A percentile compares a stretch with the other conserved stretches of the same genome.
phyloP scores from a whole-genome alignment of 495 filamentous ascomycete species.

The Astrocystis sublimbata region DNA sequence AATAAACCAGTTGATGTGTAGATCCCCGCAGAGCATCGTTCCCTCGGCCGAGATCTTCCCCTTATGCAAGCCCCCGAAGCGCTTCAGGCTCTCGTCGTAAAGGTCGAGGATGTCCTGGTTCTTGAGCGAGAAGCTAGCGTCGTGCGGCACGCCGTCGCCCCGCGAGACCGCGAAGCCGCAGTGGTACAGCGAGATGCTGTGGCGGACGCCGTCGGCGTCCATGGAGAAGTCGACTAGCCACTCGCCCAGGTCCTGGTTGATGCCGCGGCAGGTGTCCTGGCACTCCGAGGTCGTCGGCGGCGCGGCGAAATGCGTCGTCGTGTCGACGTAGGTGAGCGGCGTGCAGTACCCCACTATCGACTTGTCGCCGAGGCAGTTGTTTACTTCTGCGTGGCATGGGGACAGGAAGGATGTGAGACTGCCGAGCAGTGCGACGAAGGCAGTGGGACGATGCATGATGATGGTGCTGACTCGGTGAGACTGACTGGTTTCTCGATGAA shows the following conservation, averaged over 20 bases:
- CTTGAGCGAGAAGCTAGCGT: constrained; percentile 17
- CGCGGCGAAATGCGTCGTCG: constrained; percentile 1
- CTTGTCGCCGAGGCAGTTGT: constrained; percentile 23
- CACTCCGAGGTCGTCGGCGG: constrained; percentile 14
- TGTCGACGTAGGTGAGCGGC: constrained; percentile 24
- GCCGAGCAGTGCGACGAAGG: constrained; percentile 13
- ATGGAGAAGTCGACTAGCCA: constrained; percentile 28
- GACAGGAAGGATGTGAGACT: constrained; percentile 6
- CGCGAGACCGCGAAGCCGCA: constrained; percentile 24
- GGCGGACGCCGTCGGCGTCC: constrained; percentile 20
- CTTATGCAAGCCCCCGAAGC: constrained; percentile 19
- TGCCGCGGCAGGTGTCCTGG: constrained; percentile 20
- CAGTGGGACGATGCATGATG: neutral
- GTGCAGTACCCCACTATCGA: constrained; percentile 24
- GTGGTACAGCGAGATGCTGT: neutral
- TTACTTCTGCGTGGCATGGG: neutral
- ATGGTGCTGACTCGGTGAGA: neutral
- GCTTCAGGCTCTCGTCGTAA: constrained; percentile 17
- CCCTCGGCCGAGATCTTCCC: constrained; percentile 25
- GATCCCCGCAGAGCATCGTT: constrained; percentile 24
- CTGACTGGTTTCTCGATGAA: neutral
- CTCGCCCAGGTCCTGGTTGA: constrained; percentile 22
- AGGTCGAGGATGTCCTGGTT: constrained; percentile 31
- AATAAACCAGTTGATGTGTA: constrained; percentile 25
- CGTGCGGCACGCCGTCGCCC: constrained; percentile 2